These are phyloP conservation scores for Trichoderma simmonsii DNA, from an alignment of 2,329 filamentous ascomycete genomes.

Conservation along the genomic window DNA sequence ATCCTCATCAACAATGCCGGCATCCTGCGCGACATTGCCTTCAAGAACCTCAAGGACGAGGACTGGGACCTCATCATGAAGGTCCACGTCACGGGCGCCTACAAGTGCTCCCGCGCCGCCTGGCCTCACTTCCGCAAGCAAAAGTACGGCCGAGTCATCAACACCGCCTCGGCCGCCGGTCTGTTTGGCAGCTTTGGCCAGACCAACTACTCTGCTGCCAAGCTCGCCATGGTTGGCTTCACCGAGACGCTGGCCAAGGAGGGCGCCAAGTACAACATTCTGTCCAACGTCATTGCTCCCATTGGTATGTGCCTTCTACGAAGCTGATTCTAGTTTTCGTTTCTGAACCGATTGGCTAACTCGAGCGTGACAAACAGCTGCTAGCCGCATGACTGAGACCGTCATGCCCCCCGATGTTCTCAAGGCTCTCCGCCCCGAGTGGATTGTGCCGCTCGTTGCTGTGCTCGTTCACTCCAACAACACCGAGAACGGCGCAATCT, in stretches of 20 bases:
- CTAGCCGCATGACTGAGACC: conserved; percentile 92
- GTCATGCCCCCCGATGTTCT: conserved; percentile 94
- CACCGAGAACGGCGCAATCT: conserved; percentile 85
- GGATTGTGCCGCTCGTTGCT: conserved; percentile 91
- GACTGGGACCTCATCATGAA: conserved; percentile 96
- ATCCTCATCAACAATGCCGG: conserved; percentile 97
- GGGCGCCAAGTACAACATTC: conserved; percentile 95
- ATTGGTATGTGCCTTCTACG: conserved; percentile 49
- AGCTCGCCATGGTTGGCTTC: conserved; percentile 92
- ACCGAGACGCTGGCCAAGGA: conserved; percentile 98
- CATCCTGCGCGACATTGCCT: conserved; percentile 90
- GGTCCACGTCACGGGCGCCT: conserved; percentile 89
- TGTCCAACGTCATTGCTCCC: conserved; percentile 91
- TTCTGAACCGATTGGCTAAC: neutral
- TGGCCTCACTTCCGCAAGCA: conserved; percentile 99
- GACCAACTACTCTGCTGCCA: conserved; percentile 95
- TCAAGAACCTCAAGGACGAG: conserved; percentile 97
- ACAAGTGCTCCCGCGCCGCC: conserved; percentile 90
- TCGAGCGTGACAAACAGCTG: conserved; percentile 51
- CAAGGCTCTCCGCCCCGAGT: conserved; percentile 82
- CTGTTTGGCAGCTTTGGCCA: conserved; percentile 96
- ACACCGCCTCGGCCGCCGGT: conserved; percentile 93
- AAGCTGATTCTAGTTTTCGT: neutral
- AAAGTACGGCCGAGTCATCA: conserved; percentile 95
- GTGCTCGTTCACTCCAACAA: conserved; percentile 84